Base-by-base conservation (phyloP, 331 rosid species). In the Spiraea crenata region DNA sequence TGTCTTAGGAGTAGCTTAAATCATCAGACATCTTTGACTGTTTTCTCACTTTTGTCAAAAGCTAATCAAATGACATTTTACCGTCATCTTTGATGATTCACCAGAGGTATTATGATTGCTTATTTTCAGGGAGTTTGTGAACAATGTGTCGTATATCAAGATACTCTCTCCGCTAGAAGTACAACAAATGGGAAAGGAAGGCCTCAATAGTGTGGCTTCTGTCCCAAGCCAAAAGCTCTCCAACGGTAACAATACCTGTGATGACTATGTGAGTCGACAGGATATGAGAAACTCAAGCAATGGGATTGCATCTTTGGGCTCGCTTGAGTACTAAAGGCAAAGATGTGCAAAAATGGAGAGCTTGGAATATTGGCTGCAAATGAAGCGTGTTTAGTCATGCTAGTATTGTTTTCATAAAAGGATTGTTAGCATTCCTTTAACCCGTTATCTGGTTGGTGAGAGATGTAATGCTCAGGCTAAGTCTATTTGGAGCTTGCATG, bases 121-220 rank as follows among this genome's bases (percentile, higher is more conserved):
- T 65, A 58, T 56, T 48, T 78, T 60, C 85, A 88, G 95, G 88
- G 91, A 86, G 75, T 88, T 88, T 80, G 91, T 88, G 74, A 88
- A 86, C 86, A 84, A 72, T 75, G 91, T 88, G 63, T 82, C 81
- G 85, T 66, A 77, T 77, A 88, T 88, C 74, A 88, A 82, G 82
- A 88, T 86, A 78, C 85, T 88, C 58, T 84, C 91, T 52, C 91
- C 91, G 2, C 61, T 31, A 9, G 91, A 88, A 79, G 91, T 86
- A 69, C 95, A 75, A 70, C 86, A 84, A 66, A 82, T 88, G 91
- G 95, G 95, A 76, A 88, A 77, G 63, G 86, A 76, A 65, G 88
- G 78, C 81, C 69, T 76, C 44, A 67, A 38, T 70, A 69, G 80
- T 51, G 65, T 76, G 51, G 41, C 78, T 61, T 79, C 88, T 77